These are phyloP conservation scores for Vigna hirtella DNA, from an alignment of 306 rosid species.

Conservation along the genomic window DNA sequence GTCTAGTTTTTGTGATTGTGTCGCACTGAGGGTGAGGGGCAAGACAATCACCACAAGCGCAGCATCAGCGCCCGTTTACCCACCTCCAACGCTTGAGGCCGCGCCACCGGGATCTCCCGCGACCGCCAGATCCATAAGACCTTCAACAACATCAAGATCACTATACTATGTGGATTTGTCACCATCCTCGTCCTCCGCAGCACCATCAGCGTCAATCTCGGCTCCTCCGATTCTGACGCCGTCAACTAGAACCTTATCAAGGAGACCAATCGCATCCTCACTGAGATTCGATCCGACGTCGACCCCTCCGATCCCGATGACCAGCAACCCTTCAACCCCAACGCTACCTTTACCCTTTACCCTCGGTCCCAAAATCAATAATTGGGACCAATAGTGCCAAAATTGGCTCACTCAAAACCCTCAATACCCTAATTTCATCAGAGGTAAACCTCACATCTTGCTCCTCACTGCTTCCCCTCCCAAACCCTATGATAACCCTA, in stretches of 20 bases:
- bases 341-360: constrained; percentile 75
- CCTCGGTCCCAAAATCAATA: constrained; percentile 77
- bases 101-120: too few relatives aligned
- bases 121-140: too few relatives aligned
- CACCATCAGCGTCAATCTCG: constrained; percentile 81
- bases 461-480: constrained; percentile 60
- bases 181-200: constrained; percentile 62
- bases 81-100: too few relatives aligned
- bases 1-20: too few relatives aligned
- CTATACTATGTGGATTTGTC: too few relatives aligned
- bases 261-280: constrained; percentile 87
- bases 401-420: constrained; percentile 77
- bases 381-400: constrained; percentile 74
- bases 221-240: constrained; percentile 72
- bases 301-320: constrained; percentile 73
- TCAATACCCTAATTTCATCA: constrained; percentile 64
- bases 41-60: too few relatives aligned
- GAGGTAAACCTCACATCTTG: constrained; percentile 80
- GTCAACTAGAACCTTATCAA: constrained; percentile 69
- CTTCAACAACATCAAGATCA: too few relatives aligned
- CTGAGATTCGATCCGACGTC: constrained; percentile 91
- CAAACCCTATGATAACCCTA: constrained; percentile 71
- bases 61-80: too few relatives aligned
- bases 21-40: too few relatives aligned
- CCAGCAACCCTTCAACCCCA: constrained; percentile 45